Evolutionary conservation across 345 rosid species (phyloP), one percentile per base, ranked within the genome.

Genomic region (Citrus cavaleriei): DNA sequence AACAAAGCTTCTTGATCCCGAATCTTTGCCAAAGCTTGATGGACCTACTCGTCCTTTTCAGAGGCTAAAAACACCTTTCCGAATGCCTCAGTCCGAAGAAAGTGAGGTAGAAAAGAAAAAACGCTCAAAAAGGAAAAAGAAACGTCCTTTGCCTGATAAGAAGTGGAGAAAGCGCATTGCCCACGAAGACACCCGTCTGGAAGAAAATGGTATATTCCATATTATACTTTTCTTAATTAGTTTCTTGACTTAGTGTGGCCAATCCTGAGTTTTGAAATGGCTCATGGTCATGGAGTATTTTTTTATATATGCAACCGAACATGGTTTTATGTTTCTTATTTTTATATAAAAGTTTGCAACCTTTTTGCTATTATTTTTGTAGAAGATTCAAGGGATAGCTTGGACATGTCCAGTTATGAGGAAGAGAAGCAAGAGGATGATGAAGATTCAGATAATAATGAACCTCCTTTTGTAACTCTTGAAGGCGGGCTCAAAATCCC

Each of bases 401-500:
- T 79, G 81, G 46, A 73, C 81, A 84, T 82, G 70, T 88, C 91
- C 78, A 84, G 81, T 80, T 79, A 77, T 78, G 91, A 87, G 77
- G 97, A 89, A 82, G 97, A 89, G 76, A 81, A 74, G 64, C 88
- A 81, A 84, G 93, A 85, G 70, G 91, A 87, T 74, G n/a, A 72
- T 69, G 94, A 85, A 82, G 87, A 87, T 72, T 73, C 65, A 59
- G 87, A 79, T 81, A 87, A 83, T 60, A 73, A 57, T 65, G 87
- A 77, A 54, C 80, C 85, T 68, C 77, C 88, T 75, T 83, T 80
- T 84, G 87, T 94, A 64, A 87, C 83, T 75, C 94, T 96, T 73
- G 92, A 94, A 87, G 98, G 95, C 51, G 97, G 97, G 75, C 84
- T 96, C 75, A 93, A 89, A 81, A 91, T 96, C 75, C 99, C 98